Conservation (phyloP, 345 rosid species). For the Draba incana region DNA sequence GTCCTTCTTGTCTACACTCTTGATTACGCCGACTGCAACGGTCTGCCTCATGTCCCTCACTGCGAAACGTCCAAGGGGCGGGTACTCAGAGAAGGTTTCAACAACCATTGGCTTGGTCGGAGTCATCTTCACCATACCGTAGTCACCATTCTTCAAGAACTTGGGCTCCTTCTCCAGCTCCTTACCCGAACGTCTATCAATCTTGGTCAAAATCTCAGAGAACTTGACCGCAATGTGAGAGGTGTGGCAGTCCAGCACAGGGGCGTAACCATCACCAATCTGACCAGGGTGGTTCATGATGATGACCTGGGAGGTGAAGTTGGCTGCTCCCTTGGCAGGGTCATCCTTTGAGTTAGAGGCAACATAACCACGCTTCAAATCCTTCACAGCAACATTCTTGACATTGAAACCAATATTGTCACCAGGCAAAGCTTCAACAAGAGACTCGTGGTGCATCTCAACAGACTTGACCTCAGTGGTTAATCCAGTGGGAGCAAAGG, state of each 20-base stretch:
- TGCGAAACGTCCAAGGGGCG: slow-evolving; percentile 84
- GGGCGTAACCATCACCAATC: slow-evolving; percentile 90
- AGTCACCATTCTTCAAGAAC: slow-evolving; percentile 69
- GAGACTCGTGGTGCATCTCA: slow-evolving; percentile 95
- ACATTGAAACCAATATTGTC: slow-evolving; percentile 87
- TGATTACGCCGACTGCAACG: slow-evolving; percentile 82
- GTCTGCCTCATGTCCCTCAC: slow-evolving; percentile 95
- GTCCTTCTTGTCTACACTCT: slow-evolving; percentile 87
- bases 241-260: slow-evolving; percentile 87
- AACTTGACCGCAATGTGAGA: slow-evolving; percentile 85
- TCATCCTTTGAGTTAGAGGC: slow-evolving; percentile 93
- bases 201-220: slow-evolving; percentile 66
- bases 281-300: slow-evolving; percentile 97
- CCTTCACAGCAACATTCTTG: slow-evolving; percentile 86
- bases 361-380: slow-evolving; percentile 78
- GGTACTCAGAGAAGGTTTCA: slow-evolving; percentile 72
- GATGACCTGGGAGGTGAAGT: slow-evolving; percentile 81
- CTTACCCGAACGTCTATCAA: slow-evolving; percentile 75
- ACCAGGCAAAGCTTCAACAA: slow-evolving; percentile 75
- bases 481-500: slow-evolving; percentile 74
- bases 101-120: slow-evolving; percentile 91
- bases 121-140: slow-evolving; percentile 59
- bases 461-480: slow-evolving; percentile 90
- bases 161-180: slow-evolving; percentile 88
- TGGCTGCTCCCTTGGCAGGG: slow-evolving; percentile 80